phyloP scores from a whole-genome alignment of 202 grass and related monocot genomes.

The Carex sylvatica region DNA sequence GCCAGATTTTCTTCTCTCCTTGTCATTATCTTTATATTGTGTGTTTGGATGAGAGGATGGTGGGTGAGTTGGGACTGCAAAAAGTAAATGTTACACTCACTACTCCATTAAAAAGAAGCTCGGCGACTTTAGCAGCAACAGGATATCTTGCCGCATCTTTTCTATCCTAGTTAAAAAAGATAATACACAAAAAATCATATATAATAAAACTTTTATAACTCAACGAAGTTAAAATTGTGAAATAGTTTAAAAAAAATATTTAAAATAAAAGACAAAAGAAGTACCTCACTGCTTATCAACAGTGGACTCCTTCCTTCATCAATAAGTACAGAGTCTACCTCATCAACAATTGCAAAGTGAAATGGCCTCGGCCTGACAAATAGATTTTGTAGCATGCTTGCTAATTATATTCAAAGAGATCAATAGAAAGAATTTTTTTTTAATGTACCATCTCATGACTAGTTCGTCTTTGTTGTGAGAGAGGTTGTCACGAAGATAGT shows the following conservation, averaged over 20 bases:
- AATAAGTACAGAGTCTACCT: slow-evolving; percentile 95
- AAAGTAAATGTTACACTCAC: slow-evolving; percentile 51
- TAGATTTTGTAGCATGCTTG: slow-evolving; percentile 20
- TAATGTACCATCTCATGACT: slow-evolving; percentile 93
- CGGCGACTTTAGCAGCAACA: slow-evolving; percentile 80
- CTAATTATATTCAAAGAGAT: slow-evolving; percentile 17
- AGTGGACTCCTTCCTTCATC: slow-evolving; percentile 97
- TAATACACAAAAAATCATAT: neutral
- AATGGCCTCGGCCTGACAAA: slow-evolving; percentile 79
- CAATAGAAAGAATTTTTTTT: slow-evolving; percentile 13
- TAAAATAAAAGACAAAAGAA: slow-evolving; percentile 33
- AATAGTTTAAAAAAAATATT: slow-evolving; percentile 13
- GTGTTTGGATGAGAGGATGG: neutral
- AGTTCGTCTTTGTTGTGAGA: slow-evolving; percentile 67
- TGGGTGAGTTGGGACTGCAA: slow-evolving; percentile 13
- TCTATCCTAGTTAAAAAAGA: slow-evolving; percentile 65
- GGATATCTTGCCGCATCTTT: slow-evolving; percentile 73
- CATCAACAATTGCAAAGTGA: slow-evolving; percentile 95
- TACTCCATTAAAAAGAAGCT: slow-evolving; percentile 71
- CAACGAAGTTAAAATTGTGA: neutral
- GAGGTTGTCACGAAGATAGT: slow-evolving; percentile 90
- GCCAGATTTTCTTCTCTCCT: neutral
- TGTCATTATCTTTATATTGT: neutral
- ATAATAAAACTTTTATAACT: neutral
- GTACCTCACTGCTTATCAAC: slow-evolving; percentile 94